phyloP scores from a whole-genome alignment of 2,329 filamentous ascomycete species.

The Pestalotiopsis sp. region DNA sequence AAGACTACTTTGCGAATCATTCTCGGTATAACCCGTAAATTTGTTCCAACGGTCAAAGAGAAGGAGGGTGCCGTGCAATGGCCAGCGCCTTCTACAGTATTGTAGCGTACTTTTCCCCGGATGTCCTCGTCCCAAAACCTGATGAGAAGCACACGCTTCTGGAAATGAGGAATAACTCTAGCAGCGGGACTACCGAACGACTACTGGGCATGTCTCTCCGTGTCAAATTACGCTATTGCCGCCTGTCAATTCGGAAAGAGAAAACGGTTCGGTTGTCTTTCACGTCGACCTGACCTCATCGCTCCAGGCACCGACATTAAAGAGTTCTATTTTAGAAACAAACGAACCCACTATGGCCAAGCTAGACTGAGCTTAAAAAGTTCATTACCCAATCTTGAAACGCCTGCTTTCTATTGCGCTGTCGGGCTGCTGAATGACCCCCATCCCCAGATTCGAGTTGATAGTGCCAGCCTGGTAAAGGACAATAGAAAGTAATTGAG shows the following conservation, averaged over 20 bases:
- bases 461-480: neutral
- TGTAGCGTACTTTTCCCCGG: too few relatives aligned
- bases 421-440: neutral
- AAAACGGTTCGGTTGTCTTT: neutral
- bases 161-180: neutral
- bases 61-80: too few relatives aligned
- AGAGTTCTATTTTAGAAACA: constrained; percentile 6
- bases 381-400: neutral
- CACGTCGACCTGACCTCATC: neutral
- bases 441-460: neutral
- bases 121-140: neutral
- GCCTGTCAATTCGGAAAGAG: neutral
- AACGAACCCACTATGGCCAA: neutral
- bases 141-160: neutral
- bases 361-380: constrained; percentile 3
- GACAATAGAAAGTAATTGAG: neutral
- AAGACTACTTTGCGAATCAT: neutral
- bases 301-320: constrained; percentile 5
- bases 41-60: neutral
- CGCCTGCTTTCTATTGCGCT: too few relatives aligned
- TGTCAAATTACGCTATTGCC: neutral
- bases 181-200: neutral
- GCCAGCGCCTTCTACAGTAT: too few relatives aligned
- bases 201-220: neutral
- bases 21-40: neutral